Evolutionary conservation across 305 asterid genomes (phyloP).

Genomic region (Fraxinus platypoda): DNA sequence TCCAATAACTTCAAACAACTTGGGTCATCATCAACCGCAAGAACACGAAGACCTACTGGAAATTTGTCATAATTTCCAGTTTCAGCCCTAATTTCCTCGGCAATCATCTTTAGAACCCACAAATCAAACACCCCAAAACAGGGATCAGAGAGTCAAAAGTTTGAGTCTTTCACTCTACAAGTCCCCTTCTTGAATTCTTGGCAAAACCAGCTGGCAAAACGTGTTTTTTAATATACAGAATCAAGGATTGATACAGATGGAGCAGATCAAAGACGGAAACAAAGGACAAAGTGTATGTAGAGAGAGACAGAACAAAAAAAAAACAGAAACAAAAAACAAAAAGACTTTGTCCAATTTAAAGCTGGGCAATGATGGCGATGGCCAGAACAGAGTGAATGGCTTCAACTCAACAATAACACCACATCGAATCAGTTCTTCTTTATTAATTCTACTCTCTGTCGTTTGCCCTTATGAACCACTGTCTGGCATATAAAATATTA

Average conservation of each 20-base stretch:
- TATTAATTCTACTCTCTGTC: slow-evolving; percentile 8
- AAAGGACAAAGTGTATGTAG: slow-evolving; percentile 18
- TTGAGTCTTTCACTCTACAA: slow-evolving; percentile 22
- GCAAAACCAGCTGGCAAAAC: slow-evolving; percentile 31
- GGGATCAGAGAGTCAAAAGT: slow-evolving; percentile 24
- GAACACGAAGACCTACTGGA: slow-evolving; percentile 66
- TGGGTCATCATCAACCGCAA: slow-evolving; percentile 75
- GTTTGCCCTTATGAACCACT: not conserved
- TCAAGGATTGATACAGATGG: slow-evolving; percentile 19
- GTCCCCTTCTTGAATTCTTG: slow-evolving; percentile 32
- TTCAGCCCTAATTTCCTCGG: slow-evolving; percentile 41
- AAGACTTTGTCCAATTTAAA: slow-evolving; percentile 29
- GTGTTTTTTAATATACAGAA: slow-evolving; percentile 13
- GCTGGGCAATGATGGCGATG: slow-evolving; percentile 42
- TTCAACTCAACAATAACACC: slow-evolving; percentile 41
- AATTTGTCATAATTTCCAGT: slow-evolving; percentile 40
- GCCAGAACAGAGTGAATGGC: slow-evolving; percentile 29
- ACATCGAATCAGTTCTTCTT: slow-evolving; percentile 27
- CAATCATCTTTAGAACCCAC: slow-evolving; percentile 39
- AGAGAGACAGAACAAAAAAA: not conserved
- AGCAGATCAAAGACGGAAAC: slow-evolving; percentile 27
- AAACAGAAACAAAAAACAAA: not conserved
- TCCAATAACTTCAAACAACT: slow-evolving; percentile 59
- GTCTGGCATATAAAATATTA: not conserved
- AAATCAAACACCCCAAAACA: slow-evolving; percentile 26